Evolutionary conservation across 345 rosid genomes (phyloP), one percentile per base, ranked within the genome.

Genomic region (Raphanus sativus): DNA sequence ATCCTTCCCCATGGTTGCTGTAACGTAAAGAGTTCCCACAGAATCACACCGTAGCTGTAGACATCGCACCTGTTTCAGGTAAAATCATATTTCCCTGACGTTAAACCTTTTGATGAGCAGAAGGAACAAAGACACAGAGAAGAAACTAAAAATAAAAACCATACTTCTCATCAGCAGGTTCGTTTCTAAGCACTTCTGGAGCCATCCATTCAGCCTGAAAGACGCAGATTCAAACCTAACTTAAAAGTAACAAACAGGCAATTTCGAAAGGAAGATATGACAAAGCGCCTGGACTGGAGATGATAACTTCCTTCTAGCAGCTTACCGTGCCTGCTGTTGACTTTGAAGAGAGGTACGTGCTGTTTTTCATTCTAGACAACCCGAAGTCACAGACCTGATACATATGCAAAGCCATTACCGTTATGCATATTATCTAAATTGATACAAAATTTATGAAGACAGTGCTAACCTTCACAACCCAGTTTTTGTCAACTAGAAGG

Each of bases 161-260:
- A 28, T 94, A 94, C 98, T 94, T 94, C 81, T 94, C 98, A 69
- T 92, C 81, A 67, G 97, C 89, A 81, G 95, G 98, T 83, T 94
- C 98, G 62, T 94, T 94, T 87, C 93, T 85, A 38, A 94, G 92
- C 80, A 94, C 96, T 85, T 94, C 98, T 48, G 98, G 98, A 74
- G 98, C 97, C 97, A 94, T 94, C 98, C 98, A 94, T 83, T 94
- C 98, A 52, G 97, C 98, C 98, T 94, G 83, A 75, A 83, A n/a
- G 11, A 52, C 76, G 61, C 17, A 67, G 24, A 67, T 28, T 45
- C 13, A 42, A 45, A 8, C 38, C 48, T 16, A 16, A 4, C 67
- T 63, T 34, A 16, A n/a, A n/a, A n/a, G n/a, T 60, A 8, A 26
- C 2, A 3, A 69, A 36, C 21, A 32, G 6, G 6, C 1, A 60